Conservation (phyloP, 2,329 filamentous ascomycete genomes). For the Diaporthe citri region DNA sequence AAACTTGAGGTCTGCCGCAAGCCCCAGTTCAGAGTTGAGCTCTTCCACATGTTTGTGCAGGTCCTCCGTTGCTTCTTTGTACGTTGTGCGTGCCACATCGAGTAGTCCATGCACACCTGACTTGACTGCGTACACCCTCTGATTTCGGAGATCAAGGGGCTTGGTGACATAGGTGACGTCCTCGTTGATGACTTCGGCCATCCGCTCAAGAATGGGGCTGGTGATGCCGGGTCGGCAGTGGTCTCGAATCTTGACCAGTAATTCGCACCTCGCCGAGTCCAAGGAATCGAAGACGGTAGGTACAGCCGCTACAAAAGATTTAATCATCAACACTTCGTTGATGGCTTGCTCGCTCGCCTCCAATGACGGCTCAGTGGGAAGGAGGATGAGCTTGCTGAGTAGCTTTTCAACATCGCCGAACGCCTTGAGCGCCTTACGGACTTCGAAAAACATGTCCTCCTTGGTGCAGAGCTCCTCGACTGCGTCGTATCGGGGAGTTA, state of each 20-base stretch:
- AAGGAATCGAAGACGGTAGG: constrained; percentile 77
- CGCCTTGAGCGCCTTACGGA: constrained; percentile 79
- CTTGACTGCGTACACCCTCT: constrained; percentile 66
- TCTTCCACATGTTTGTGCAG: constrained; percentile 65
- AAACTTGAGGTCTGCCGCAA: constrained; percentile 78
- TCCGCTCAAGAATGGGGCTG: constrained; percentile 70
- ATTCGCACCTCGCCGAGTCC: constrained; percentile 69
- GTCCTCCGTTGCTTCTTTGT: constrained; percentile 88
- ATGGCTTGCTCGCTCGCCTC: constrained; percentile 82
- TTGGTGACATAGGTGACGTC: constrained; percentile 83
- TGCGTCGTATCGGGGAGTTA: constrained; percentile 82
- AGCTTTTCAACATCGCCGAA: constrained; percentile 85
- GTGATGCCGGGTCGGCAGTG: constrained; percentile 76
- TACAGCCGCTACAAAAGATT: constrained; percentile 81
- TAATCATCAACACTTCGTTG: constrained; percentile 88
- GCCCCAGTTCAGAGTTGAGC: constrained; percentile 73
- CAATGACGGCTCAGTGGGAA: constrained; percentile 75
- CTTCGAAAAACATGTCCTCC: constrained; percentile 86
- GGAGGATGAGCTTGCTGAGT: constrained; percentile 85
- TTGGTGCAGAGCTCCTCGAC: constrained; percentile 84
- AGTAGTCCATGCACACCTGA: constrained; percentile 87
- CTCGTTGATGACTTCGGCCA: constrained; percentile 80
- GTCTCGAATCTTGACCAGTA: constrained; percentile 77
- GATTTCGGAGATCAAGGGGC: constrained; percentile 88
- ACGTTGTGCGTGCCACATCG: constrained; percentile 89